phyloP scores from a whole-genome alignment of 805 yeast genomes.

The Cyberlindnera nakhonratchasimensis region DNA sequence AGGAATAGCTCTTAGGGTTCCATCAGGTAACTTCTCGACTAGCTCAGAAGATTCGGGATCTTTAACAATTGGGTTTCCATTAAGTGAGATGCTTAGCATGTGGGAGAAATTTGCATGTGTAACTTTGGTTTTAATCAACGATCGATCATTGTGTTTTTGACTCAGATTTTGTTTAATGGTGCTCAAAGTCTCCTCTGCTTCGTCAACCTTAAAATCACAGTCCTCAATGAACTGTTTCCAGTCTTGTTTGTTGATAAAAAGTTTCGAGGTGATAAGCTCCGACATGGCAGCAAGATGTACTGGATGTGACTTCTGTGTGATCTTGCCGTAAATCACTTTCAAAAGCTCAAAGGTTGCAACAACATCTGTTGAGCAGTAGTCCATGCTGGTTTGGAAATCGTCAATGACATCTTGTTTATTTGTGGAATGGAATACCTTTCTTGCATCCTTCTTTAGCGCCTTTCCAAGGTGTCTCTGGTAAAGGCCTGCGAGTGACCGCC shows the following conservation, averaged over 20 bases:
- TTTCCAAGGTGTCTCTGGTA: constrained; percentile 32
- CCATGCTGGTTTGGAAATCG: constrained; percentile 56
- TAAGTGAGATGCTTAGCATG: background rate
- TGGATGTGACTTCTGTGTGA: constrained; percentile 1
- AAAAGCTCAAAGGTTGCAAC: constrained; percentile 65
- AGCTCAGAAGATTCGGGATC: background rate
- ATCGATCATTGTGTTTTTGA: background rate
- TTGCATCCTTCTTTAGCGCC: constrained; percentile 58
- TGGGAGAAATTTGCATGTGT: background rate
- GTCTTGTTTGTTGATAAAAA: constrained; percentile 5
- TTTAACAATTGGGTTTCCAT: background rate
- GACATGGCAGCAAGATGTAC: constrained; percentile 7
- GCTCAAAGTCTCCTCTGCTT: background rate
- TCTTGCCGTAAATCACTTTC: constrained; percentile 13
- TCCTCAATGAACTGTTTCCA: constrained; percentile 1
- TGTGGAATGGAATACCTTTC: constrained; percentile 57
- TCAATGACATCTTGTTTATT: constrained; percentile 51
- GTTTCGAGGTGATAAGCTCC: constrained; percentile 6
- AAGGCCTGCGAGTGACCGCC: constrained; percentile 8
- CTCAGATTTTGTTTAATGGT: background rate
- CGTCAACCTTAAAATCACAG: background rate
- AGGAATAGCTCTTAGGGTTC: background rate
- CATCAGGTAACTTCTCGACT: background rate
- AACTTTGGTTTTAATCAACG: background rate
- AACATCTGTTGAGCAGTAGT: constrained; percentile 82